Conservation (phyloP, 2,329 filamentous ascomycete species). For the Colletotrichum paranaense region DNA sequence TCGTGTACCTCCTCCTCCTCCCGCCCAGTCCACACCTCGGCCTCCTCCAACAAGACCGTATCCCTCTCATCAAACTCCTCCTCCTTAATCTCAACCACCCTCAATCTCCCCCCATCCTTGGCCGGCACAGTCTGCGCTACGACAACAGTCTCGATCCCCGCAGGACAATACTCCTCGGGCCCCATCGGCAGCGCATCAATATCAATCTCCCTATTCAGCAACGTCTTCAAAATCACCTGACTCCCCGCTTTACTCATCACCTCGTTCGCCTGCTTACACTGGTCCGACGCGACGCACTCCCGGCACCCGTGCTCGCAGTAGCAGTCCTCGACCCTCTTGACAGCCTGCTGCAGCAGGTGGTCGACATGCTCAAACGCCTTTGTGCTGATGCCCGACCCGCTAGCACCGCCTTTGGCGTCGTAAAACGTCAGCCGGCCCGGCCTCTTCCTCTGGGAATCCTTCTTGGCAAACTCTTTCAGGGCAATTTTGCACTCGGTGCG, state of each 20-base stretch:
- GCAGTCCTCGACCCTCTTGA: constrained; percentile 81
- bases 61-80: constrained; percentile 33
- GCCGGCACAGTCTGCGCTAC: constrained; percentile 74
- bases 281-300: constrained; percentile 88
- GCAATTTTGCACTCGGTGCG: constrained; percentile 93
- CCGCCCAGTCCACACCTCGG: constrained; percentile 3
- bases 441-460: constrained; percentile 78
- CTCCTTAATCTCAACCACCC: constrained; percentile 29
- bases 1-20: background rate
- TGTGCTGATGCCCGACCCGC: constrained; percentile 86
- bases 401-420: constrained; percentile 88
- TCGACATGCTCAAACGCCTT: constrained; percentile 97
- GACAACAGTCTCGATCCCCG: constrained; percentile 85
- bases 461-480: constrained; percentile 85
- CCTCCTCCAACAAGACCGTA: constrained; percentile 9
- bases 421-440: constrained; percentile 94
- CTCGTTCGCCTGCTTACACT: constrained; percentile 86
- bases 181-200: constrained; percentile 89
- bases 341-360: constrained; percentile 78
- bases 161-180: constrained; percentile 75
- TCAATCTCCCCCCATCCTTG: constrained; percentile 38
- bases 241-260: constrained; percentile 95
- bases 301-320: constrained; percentile 83
- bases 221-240: constrained; percentile 80
- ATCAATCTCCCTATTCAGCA: constrained; percentile 83